Base-by-base conservation (phyloP, 768 basidiomycete genomes). In the Peribolospora baueri region DNA sequence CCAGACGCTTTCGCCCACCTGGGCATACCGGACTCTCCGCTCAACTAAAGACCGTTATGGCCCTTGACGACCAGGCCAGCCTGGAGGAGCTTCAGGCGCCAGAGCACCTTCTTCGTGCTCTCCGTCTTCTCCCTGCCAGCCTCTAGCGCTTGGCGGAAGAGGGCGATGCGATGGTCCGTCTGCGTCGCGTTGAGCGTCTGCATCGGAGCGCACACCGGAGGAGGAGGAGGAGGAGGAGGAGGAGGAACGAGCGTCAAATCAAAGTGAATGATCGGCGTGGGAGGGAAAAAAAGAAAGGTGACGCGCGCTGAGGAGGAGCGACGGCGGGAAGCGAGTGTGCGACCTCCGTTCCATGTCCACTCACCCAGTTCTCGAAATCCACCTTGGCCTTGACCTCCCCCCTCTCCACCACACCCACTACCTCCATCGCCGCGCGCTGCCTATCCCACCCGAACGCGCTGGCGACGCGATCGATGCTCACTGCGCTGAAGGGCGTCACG, bases 401-500 rank as follows among this genome's bases (percentile, higher is more conserved):
- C 1, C 71, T 70, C 64, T 81, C 79, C 55, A 95, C 86, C 42
- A 95, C 73, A 25, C 68, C 66, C 11, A 88, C 81, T 25, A 93
- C 78, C 56, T 81, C 75, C 43, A 69, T 68, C 65, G 84, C 79
- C 40, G 84, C 76, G 57, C 80, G 76, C 3, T 77, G 76, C 5
- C 82, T 68, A 0, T 73, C 71, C 78, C 82, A 81, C 3, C 87
- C 88, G 62, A 95, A 91, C 7, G 87, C 85, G 3, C 68, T 65
- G 43, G 81, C 79, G 84, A 93, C 90, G 42, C 81, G 75, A 47
- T 80, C 78, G 39, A 95, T 74, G 47, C 77, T 74, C 65, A 93
- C 84, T 7, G 82, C 77, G 38, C 81, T 74, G 67, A 88, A 97
- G 0, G 90, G 90, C 61, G 79, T 76, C 72, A 93, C 87, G 68